Percentiles rank a stretch among this genome's conserved stretches.
phyloP scores from a whole-genome alignment of 305 asterid genomes.

The Ilex paraguariensis region DNA sequence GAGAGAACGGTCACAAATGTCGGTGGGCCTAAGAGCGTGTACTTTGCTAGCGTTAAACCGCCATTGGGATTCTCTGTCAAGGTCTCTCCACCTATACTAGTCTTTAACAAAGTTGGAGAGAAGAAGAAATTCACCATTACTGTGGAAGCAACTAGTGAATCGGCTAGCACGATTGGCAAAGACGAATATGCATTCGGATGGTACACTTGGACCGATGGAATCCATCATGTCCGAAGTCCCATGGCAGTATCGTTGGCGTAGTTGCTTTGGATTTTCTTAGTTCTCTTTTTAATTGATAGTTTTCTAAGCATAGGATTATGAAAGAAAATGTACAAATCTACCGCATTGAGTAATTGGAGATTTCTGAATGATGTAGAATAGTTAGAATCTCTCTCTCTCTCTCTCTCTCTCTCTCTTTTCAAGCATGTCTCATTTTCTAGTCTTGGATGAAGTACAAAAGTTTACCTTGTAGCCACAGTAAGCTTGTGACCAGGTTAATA shows the following conservation, averaged over 20 bases:
- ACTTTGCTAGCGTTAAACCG: slow-evolving; percentile 8
- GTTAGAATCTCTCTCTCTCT: no score
- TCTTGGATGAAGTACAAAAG: no score
- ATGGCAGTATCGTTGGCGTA: slow-evolving; percentile 19
- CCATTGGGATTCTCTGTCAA: slow-evolving; percentile 29
- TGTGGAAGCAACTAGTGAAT: slow-evolving; percentile 1
- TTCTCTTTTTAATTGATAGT: no score
- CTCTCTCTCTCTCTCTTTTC: no score
- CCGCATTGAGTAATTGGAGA: no score
- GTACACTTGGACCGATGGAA: slow-evolving; percentile 37
- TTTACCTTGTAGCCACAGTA: no score
- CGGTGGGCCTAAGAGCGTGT: slow-evolving; percentile 12
- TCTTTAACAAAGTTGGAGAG: slow-evolving; percentile 18
- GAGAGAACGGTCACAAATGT: slow-evolving; percentile 31
- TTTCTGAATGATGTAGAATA: no score
- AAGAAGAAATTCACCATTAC: slow-evolving; percentile 21
- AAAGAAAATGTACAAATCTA: no score
- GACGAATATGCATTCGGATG: slow-evolving; percentile 29
- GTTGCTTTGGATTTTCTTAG: no score
- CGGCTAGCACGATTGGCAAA: background rate
- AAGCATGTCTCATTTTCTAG: no score
- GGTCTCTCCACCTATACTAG: slow-evolving; percentile 19
- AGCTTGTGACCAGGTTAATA: no score
- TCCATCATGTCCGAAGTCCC: slow-evolving; percentile 30
- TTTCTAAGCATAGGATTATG: background rate